A percentile compares a stretch with the other conserved stretches of the same genome.
Conservation (phyloP, 1,139 yeast genomes). For the Taphrina deformans region DNA sequence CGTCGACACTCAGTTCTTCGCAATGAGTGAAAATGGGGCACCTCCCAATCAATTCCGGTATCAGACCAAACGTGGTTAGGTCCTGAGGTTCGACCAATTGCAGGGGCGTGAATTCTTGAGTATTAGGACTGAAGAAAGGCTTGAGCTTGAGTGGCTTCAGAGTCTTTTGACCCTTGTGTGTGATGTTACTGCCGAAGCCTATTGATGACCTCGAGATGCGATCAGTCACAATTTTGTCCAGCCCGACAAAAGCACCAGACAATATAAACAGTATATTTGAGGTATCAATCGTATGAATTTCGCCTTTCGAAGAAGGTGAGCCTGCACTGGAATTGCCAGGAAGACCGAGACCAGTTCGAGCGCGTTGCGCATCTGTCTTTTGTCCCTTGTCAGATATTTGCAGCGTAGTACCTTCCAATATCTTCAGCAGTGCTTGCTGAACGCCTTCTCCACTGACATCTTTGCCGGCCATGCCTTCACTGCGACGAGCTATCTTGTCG, state of each 20-base stretch:
- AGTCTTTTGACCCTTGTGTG: conserved; percentile 7
- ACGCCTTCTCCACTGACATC: conserved; percentile 63
- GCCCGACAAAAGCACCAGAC: conserved; percentile 60
- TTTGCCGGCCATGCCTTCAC: conserved; percentile 50
- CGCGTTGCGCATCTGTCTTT: conserved; percentile 31
- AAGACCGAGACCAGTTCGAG: conserved; percentile 34
- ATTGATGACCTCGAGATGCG: conserved; percentile 44
- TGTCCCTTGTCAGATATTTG: conserved; percentile 43
- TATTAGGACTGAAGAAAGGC: conserved; percentile 16
- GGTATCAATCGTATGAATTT: conserved; percentile 53
- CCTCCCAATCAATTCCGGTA: conserved; percentile 58
- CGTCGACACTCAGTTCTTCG: conserved; percentile 49
- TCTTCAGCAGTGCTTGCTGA: conserved; percentile 56
- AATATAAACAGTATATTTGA: conserved; percentile 55
- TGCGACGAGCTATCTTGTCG: conserved; percentile 55
- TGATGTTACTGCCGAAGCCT: conserved; percentile 17
- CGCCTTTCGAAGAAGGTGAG: conserved; percentile 46
- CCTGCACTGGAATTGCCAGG: conserved; percentile 36
- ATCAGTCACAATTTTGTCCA: conserved; percentile 51
- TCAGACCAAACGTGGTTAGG: conserved; percentile 53
- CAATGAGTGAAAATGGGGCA: conserved; percentile 55
- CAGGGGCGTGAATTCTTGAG: conserved; percentile 13
- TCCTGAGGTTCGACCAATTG: conserved; percentile 49
- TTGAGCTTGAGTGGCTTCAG: conserved; percentile 1
- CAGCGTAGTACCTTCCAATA: conserved; percentile 56